Evolutionary conservation across 345 rosid genomes (phyloP).

Genomic region (Rubroshorea leprosula): DNA sequence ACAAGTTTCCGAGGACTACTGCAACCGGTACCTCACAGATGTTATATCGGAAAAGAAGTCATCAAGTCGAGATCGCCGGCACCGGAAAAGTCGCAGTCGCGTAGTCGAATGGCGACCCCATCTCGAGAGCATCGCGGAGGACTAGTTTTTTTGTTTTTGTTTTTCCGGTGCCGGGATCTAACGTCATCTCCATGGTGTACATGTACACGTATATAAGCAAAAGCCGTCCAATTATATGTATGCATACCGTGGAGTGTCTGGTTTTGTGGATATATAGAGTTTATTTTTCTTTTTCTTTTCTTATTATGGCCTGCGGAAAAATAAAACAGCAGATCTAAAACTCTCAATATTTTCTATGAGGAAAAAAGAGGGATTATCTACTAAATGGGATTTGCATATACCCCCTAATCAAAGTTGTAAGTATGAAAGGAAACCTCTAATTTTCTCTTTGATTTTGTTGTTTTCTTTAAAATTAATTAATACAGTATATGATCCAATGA

Average conservation of each 20-base stretch:
- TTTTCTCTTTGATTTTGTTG: background rate
- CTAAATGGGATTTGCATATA: slow-evolving; percentile 17
- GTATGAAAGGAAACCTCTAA: slow-evolving; percentile 3
- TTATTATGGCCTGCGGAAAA: slow-evolving; percentile 9
- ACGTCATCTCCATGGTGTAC: background rate
- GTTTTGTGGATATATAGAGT: slow-evolving; percentile 10
- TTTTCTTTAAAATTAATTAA: background rate
- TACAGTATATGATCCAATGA: too few relatives aligned
- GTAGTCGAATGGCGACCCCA: slow-evolving; percentile 48
- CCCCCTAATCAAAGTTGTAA: slow-evolving; percentile 17
- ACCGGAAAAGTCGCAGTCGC: slow-evolving; percentile 36
- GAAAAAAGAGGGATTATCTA: background rate
- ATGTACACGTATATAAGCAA: too few relatives aligned
- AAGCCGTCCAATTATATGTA: slow-evolving; percentile 1
- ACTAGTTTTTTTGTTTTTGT: slow-evolving; percentile 22
- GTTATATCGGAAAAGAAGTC: slow-evolving; percentile 31
- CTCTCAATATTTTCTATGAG: slow-evolving; percentile 12
- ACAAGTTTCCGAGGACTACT: slow-evolving; percentile 9
- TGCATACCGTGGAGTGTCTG: slow-evolving; percentile 9
- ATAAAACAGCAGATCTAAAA: slow-evolving; percentile 33
- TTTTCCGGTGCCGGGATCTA: slow-evolving; percentile 13
- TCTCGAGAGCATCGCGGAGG: slow-evolving; percentile 73
- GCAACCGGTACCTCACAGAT: slow-evolving; percentile 31
- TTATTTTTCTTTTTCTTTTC: background rate
- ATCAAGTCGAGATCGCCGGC: slow-evolving; percentile 45